A percentile compares a stretch with the other conserved stretches of the same genome.
phyloP scores from a whole-genome alignment of 192 early-diverging fungal genomes.

The Podochytrium sp. region DNA sequence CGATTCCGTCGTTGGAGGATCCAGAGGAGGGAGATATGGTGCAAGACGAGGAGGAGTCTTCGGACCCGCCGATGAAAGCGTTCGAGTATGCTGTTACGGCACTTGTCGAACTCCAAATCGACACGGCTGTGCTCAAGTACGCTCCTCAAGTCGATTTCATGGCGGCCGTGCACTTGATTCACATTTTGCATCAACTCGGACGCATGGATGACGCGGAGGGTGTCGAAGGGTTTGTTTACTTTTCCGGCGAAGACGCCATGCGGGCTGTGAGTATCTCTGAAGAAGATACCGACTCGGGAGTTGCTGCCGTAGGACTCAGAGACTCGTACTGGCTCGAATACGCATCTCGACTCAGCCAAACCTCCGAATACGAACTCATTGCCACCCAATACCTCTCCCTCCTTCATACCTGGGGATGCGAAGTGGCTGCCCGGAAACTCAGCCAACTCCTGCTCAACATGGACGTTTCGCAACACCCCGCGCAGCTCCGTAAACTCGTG shows the following conservation, averaged over 20 bases:
- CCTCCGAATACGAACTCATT: background rate
- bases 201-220: background rate
- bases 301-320: too few relatives aligned
- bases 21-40: too few relatives aligned
- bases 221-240: background rate
- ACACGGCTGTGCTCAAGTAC: background rate
- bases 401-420: background rate
- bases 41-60: too few relatives aligned
- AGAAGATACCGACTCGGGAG: background rate
- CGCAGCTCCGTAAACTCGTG: background rate
- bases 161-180: background rate
- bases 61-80: background rate
- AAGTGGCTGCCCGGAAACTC: background rate
- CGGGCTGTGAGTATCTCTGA: background rate
- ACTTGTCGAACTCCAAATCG: slow-evolving; percentile 3
- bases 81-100: background rate
- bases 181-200: background rate
- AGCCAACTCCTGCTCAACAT: background rate
- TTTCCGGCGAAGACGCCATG: background rate
- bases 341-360: background rate
- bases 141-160: background rate
- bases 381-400: background rate
- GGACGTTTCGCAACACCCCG: background rate
- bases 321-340: background rate
- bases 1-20: too few relatives aligned